Evolutionary conservation across 2,329 filamentous ascomycete species (phyloP).

Genomic region (Geosmithia putterillii): DNA sequence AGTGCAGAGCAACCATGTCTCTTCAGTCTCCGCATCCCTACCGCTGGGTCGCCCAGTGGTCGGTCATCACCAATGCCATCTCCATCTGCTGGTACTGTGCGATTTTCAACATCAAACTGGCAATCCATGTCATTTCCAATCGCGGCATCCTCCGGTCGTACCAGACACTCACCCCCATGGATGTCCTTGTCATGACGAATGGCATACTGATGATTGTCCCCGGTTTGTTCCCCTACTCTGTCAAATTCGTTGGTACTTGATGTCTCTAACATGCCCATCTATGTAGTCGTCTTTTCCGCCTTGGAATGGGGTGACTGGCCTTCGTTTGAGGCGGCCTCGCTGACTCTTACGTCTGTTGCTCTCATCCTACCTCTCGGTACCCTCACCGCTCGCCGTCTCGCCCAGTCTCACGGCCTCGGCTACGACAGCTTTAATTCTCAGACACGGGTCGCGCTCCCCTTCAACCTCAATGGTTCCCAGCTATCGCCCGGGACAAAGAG

Average conservation of each 20-base stretch:
- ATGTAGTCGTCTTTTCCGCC: constrained; percentile 35
- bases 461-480: constrained; percentile 5
- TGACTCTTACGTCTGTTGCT: constrained; percentile 35
- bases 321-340: constrained; percentile 36
- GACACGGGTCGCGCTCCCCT: background rate
- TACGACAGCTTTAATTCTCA: constrained; percentile 1
- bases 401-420: constrained; percentile 11
- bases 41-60: constrained; percentile 19
- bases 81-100: constrained; percentile 41
- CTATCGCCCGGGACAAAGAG: background rate
- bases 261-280: background rate
- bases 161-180: constrained; percentile 33
- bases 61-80: constrained; percentile 24
- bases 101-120: constrained; percentile 39
- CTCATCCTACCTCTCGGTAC: constrained; percentile 39
- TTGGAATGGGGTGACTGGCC: constrained; percentile 28
- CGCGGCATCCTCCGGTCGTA: constrained; percentile 26
- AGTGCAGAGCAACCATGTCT: constrained; percentile 15
- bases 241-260: background rate
- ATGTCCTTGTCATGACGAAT: constrained; percentile 42
- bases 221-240: constrained; percentile 22
- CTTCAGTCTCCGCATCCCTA: background rate
- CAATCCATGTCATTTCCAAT: constrained; percentile 32
- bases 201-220: constrained; percentile 43
- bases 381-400: constrained; percentile 35